Base-by-base conservation (phyloP, 805 yeast genomes). In the Zygosaccharomyces bailii region DNA sequence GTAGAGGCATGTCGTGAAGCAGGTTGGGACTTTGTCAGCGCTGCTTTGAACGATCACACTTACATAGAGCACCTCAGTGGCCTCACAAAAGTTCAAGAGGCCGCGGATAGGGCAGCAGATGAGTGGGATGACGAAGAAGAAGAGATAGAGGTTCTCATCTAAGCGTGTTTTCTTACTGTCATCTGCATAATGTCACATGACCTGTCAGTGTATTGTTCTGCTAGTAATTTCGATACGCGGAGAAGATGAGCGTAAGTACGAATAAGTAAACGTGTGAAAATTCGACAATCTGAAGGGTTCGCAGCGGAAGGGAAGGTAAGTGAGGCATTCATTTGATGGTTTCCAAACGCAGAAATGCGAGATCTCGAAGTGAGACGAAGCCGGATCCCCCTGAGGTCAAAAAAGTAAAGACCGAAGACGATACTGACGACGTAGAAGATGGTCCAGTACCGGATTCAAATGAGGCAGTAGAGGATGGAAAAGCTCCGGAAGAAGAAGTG, bases 21-120 rank as follows among this genome's bases (percentile, higher is more conserved):
- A 0, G 88, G 87, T 0, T 93, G 98, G 98, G 79, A 77, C 4
- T 91, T 91, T 70, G 86, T 93, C 3, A 71, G 72, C 53, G 59
- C 60, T 10, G 91, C 96, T 9, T 68, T 95, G 43, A 71, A 80
- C 47, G 80, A 86, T 51, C 67, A 82, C 0, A 72, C 69, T 14
- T 84, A 78, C 54, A 72, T 95, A 30, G 96, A 89, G 52, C 79
- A 78, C 21, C 57, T 89, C 3, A 81, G 95, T 52, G 99, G 99
- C 0, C 72, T 93, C 43, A 74, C 79, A 1, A 72, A 79, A 37
- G 79, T 91, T 1, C 96, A 88, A 52, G 66, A 75, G 35, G 78
- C 76, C 40, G 90, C 61, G 13, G 67, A 63, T 29, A 47, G 50
- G 18, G 49, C 59, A 43, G 55, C 49, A n/a, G 54, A 48, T 16